Conservation (phyloP, 2,329 filamentous ascomycete species). For the Alternaria brassicicola region DNA sequence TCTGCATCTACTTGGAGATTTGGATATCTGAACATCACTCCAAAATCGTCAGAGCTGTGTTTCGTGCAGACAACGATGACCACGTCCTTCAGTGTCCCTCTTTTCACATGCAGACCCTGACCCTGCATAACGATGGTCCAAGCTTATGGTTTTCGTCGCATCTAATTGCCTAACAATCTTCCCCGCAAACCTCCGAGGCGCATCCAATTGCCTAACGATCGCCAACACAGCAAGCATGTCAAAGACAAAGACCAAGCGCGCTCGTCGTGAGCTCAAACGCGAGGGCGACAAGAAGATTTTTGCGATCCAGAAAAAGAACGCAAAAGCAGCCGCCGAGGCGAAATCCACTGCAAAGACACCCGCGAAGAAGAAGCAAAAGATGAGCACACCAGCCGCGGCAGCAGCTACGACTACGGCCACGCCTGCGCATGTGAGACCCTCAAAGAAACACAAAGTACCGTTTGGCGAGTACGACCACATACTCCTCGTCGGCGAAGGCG, state of each 20-base stretch:
- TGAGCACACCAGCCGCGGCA: slow-evolving; percentile 6
- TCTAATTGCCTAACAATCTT: slow-evolving; percentile 11
- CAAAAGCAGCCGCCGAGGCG: slow-evolving; percentile 22
- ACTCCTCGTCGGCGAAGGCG: slow-evolving; percentile 77
- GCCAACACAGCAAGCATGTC: slow-evolving; percentile 31
- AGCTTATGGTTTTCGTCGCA: slow-evolving; percentile 26
- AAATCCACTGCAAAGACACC: slow-evolving; percentile 16
- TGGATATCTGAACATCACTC: background rate
- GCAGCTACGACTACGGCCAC: slow-evolving; percentile 14
- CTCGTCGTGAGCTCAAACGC: slow-evolving; percentile 43
- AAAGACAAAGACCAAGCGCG: slow-evolving; percentile 44
- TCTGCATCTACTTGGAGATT: slow-evolving; percentile 1
- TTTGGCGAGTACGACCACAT: slow-evolving; percentile 71
- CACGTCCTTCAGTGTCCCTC: background rate
- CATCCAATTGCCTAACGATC: slow-evolving; percentile 3
- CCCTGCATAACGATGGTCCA: slow-evolving; percentile 21
- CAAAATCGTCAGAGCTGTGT: background rate
- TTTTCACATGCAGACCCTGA: slow-evolving; percentile 19
- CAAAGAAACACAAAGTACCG: slow-evolving; percentile 57
- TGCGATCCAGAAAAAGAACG: slow-evolving; percentile 32
- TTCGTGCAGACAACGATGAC: background rate
- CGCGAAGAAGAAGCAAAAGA: slow-evolving; percentile 25
- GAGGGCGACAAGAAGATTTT: slow-evolving; percentile 39
- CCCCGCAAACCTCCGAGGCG: slow-evolving; percentile 30
- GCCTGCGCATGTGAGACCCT: slow-evolving; percentile 9